Conservation (phyloP, 306 rosid genomes). For the Vigna nakashimae region DNA sequence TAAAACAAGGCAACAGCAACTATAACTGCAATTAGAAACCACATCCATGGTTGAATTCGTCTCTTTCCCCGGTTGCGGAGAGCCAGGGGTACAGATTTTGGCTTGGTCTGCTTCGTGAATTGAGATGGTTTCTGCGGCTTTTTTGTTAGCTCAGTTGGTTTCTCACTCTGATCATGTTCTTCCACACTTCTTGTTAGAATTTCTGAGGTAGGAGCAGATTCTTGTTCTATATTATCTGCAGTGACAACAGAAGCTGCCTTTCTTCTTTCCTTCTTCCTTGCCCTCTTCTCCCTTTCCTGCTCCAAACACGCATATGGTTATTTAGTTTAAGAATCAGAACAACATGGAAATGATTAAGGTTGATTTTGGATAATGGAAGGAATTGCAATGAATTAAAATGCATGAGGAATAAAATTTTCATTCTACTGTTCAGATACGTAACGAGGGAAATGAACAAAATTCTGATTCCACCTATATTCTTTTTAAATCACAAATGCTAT, state of each 20-base stretch:
- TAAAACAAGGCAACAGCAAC: slow-evolving; percentile 55
- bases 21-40: slow-evolving; percentile 53
- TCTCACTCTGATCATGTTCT: slow-evolving; percentile 58
- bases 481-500: background rate
- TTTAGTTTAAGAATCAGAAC: slow-evolving; percentile 22
- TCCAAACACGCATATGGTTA: slow-evolving; percentile 25
- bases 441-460: background rate
- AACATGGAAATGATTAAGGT: background rate
- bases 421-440: background rate
- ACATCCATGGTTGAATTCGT: slow-evolving; percentile 85
- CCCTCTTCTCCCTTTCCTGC: slow-evolving; percentile 81
- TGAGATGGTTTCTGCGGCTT: slow-evolving; percentile 60
- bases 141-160: slow-evolving; percentile 50
- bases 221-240: slow-evolving; percentile 53
- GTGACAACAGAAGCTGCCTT: slow-evolving; percentile 51
- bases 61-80: slow-evolving; percentile 78
- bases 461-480: background rate
- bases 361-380: background rate
- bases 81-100: slow-evolving; percentile 68
- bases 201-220: slow-evolving; percentile 53
- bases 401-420: background rate
- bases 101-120: slow-evolving; percentile 61
- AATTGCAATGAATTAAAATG: background rate
- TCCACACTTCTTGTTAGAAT: slow-evolving; percentile 39
- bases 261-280: slow-evolving; percentile 77